Base-by-base conservation (phyloP, 2,329 filamentous ascomycete species). In the Aspergillus jensenii region DNA sequence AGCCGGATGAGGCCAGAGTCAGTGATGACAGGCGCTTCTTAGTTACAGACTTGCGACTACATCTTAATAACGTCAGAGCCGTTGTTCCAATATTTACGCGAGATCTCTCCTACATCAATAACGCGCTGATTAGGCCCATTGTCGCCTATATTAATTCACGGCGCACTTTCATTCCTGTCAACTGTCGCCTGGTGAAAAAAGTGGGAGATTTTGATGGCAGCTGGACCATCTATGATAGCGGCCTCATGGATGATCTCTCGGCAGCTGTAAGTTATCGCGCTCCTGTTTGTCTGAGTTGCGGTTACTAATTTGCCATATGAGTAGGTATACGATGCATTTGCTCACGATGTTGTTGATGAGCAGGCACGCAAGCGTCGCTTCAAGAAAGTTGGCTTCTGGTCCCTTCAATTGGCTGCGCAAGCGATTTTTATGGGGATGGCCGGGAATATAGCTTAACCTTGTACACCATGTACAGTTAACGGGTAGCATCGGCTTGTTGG, bases 61-160 rank as follows among this genome's bases (percentile, higher is more conserved):
- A 97, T 70, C 85, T 99, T 61, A 98, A 97, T 77, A 91, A 97
- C 65, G 92, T 97, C 45, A 91, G 92, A 65, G 95, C 95, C 27
- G 88, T 90, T 3, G 93, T 99, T 1, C 95, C 95, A 1, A 84
- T 98, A 51, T 98, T 99, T 78, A 96, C 90, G 1, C 88, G 86
- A 15, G 90, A 97, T 70, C 85, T 98, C 49, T 96, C 91, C 1
- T 99, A 98, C 73, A 90, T 97, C 68, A 98, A 97, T 76, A 96
- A 96, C 73, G 92, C 95, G 2, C 86, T 98, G 4, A 91, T 98
- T 37, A 87, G 95, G 4, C 95, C 95, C 15, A 99, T 99, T 60
- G 93, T 99, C 41, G 95, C 95, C 6, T 99, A 98, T 74, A 98
- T 99, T 76, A 99, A 99, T 76, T 90, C 91, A 43, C 91, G 92